phyloP scores from a whole-genome alignment of 208 protist species.

The Zelonia costaricensis region DNA sequence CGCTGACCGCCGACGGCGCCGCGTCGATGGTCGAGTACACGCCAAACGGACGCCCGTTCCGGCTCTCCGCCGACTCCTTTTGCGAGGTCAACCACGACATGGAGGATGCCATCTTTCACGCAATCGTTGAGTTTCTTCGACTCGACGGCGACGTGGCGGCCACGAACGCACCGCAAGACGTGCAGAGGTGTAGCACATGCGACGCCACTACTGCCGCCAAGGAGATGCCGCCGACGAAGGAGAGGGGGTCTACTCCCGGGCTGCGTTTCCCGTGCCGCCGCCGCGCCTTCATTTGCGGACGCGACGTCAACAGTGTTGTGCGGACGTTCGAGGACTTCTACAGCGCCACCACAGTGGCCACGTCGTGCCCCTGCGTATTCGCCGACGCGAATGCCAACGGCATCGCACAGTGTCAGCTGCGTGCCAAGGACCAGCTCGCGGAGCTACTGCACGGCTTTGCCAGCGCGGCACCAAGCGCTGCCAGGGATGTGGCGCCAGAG shows the following conservation, averaged over 20 bases:
- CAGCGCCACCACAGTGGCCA: conserved; percentile 10
- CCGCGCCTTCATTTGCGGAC: conserved; percentile 33
- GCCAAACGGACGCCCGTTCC: conserved; percentile 33
- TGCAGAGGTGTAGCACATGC: too few species aligned
- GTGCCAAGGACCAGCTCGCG: conserved; percentile 21
- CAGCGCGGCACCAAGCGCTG: not conserved
- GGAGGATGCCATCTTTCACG: conserved; percentile 45
- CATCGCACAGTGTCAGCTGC: conserved; percentile 19
- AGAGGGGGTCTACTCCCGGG: too few species aligned
- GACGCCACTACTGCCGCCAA: too few species aligned
- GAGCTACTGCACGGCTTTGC: conserved; percentile 2
- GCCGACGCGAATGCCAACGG: conserved; percentile 30
- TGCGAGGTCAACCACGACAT: conserved; percentile 55
- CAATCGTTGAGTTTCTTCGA: conserved; percentile 32
- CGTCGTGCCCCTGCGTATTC: conserved; percentile 40
- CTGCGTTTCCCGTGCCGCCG: conserved; percentile 10
- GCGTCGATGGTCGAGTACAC: conserved; percentile 34
- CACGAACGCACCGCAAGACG: too few species aligned
- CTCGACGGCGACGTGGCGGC: too few species aligned
- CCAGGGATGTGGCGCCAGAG: not conserved
- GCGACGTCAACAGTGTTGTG: conserved; percentile 41
- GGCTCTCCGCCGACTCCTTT: conserved; percentile 46
- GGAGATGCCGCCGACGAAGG: not conserved
- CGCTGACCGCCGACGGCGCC: conserved; percentile 13
- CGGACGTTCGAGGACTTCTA: conserved; percentile 42